These are phyloP conservation scores for Letharia lupina DNA, from an alignment of 495 filamentous ascomycete species.

Conservation along the genomic window DNA sequence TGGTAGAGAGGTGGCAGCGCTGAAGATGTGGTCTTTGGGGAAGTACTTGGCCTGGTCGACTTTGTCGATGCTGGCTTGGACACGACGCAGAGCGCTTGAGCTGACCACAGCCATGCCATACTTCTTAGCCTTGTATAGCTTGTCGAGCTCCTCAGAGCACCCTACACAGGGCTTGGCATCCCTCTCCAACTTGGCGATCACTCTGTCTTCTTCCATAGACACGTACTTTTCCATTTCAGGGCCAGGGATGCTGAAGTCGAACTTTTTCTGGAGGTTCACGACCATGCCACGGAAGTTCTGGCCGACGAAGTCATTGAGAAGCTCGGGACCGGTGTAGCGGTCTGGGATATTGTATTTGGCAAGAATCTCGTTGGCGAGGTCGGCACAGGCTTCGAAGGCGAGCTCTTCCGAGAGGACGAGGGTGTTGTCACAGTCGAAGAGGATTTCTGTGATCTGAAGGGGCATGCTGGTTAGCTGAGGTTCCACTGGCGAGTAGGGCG, in stretches of 20 bases:
- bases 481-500: background rate
- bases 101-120: conserved; percentile 80
- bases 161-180: conserved; percentile 70
- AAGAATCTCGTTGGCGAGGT: conserved; percentile 86
- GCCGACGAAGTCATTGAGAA: conserved; percentile 85
- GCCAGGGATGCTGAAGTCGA: conserved; percentile 56
- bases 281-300: conserved; percentile 96
- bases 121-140: conserved; percentile 50
- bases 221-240: conserved; percentile 73
- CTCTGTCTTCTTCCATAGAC: conserved; percentile 67
- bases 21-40: conserved; percentile 64
- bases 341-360: conserved; percentile 52
- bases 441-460: conserved; percentile 64
- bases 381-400: conserved; percentile 90
- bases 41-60: conserved; percentile 76
- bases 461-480: conserved; percentile 9
- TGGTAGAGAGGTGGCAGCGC: conserved; percentile 68
- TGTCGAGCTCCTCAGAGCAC: conserved; percentile 57
- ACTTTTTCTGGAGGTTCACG: conserved; percentile 63
- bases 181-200: conserved; percentile 67
- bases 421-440: conserved; percentile 98
- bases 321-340: conserved; percentile 70
- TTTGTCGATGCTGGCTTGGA: conserved; percentile 73
- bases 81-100: conserved; percentile 68
- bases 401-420: conserved; percentile 86